phyloP scores from a whole-genome alignment of 2,329 filamentous ascomycete species.

The Ophiocordyceps sinensis region DNA sequence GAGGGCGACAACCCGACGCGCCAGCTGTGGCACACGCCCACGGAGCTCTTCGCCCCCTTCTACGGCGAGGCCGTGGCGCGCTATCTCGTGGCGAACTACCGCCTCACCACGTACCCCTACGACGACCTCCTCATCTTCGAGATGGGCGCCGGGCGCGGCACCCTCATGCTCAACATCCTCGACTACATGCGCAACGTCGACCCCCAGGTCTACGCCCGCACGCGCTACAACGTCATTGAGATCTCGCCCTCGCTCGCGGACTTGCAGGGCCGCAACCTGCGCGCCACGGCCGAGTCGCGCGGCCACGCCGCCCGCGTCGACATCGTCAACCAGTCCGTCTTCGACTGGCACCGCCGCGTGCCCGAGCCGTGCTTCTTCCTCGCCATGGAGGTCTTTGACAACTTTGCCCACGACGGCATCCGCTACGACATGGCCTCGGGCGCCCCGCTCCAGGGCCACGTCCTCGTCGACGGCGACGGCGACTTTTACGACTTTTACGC shows the following conservation, averaged over 20 bases:
- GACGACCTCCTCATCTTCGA: slow-evolving; percentile 97
- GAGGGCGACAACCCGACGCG: slow-evolving; percentile 54
- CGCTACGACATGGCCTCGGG: slow-evolving; percentile 78
- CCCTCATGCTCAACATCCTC: slow-evolving; percentile 93
- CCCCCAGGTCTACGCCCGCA: slow-evolving; percentile 84
- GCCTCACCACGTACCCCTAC: slow-evolving; percentile 84
- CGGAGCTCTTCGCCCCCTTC: slow-evolving; percentile 89
- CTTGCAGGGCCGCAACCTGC: slow-evolving; percentile 59
- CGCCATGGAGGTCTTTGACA: slow-evolving; percentile 96
- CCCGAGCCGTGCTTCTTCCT: slow-evolving; percentile 93
- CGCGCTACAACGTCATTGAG: slow-evolving; percentile 90
- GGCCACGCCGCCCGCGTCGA: slow-evolving; percentile 79
- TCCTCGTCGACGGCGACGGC: slow-evolving; percentile 70
- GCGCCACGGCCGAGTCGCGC: slow-evolving; percentile 48
- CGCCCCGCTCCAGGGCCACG: slow-evolving; percentile 72
- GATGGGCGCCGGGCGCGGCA: slow-evolving; percentile 94
- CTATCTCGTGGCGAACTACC: slow-evolving; percentile 92
- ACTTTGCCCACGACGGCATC: slow-evolving; percentile 88
- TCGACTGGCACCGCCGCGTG: slow-evolving; percentile 84
- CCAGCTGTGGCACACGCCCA: slow-evolving; percentile 97
- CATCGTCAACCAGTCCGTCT: slow-evolving; percentile 89
- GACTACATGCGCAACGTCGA: slow-evolving; percentile 88
- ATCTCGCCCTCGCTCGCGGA: slow-evolving; percentile 72
- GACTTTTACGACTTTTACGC: slow-evolving; percentile 95
- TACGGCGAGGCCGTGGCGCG: slow-evolving; percentile 97